Evolutionary conservation across 1,284 basidiomycete species (phyloP).

Genomic region (Paramarasmius palmivorus): DNA sequence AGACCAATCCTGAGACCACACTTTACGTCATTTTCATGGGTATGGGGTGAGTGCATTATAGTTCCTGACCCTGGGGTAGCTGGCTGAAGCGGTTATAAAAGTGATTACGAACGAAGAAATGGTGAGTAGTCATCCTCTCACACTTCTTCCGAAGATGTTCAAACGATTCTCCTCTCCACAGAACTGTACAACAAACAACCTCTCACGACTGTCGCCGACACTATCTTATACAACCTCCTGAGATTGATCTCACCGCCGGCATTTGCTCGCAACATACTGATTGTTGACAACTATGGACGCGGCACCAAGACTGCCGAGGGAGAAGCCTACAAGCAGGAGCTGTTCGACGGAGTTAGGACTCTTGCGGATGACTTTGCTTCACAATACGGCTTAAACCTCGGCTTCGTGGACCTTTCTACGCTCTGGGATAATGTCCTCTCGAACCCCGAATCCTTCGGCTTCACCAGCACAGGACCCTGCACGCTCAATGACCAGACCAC

Average conservation of each 20-base stretch:
- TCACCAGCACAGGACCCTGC: conserved; percentile 39
- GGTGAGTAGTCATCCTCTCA: conserved; percentile 15
- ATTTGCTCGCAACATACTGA: conserved; percentile 44
- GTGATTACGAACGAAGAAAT: conserved; percentile 23
- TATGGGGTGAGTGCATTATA: conserved; percentile 29
- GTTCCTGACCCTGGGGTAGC: background rate
- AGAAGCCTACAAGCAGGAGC: conserved; percentile 40
- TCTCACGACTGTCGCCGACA: conserved; percentile 32
- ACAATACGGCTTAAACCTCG: conserved; percentile 34
- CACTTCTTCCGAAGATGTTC: background rate
- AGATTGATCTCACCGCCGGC: conserved; percentile 40
- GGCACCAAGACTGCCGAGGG: conserved; percentile 37
- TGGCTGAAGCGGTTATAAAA: conserved; percentile 6
- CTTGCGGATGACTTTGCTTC: conserved; percentile 21
- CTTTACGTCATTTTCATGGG: conserved; percentile 41
- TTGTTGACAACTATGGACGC: conserved; percentile 49
- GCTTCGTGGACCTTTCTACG: conserved; percentile 43
- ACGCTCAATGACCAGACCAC: conserved; percentile 28
- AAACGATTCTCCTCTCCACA: background rate
- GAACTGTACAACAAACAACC: conserved; percentile 18
- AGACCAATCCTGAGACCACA: conserved; percentile 31
- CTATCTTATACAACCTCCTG: conserved; percentile 37
- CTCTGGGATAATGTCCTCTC: conserved; percentile 46
- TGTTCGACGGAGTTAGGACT: conserved; percentile 37
- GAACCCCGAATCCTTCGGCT: conserved; percentile 45